Evolutionary conservation across 257 asterid genomes (phyloP).

Genomic region (Rhazya stricta): DNA sequence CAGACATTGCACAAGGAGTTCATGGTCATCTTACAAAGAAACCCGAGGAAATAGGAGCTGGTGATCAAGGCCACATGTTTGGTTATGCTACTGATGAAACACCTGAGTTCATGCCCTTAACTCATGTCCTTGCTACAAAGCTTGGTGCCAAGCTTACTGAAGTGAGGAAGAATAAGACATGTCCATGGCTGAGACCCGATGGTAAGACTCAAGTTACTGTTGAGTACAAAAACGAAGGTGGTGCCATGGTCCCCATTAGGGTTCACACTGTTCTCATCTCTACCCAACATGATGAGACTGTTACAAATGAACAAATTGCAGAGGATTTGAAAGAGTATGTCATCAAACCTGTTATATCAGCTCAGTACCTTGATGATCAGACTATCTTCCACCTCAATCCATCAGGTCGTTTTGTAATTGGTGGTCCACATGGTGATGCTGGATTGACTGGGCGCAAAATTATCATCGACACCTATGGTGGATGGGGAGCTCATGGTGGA

Average conservation of each 20-base stretch:
- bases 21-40: conserved; percentile 13
- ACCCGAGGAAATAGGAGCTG: conserved; percentile 15
- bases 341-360: conserved; percentile 10
- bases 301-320: conserved; percentile 8
- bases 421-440: conserved; percentile 14
- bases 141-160: conserved; percentile 13
- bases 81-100: conserved; percentile 16
- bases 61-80: conserved; percentile 17
- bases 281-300: conserved; percentile 10
- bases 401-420: conserved; percentile 13
- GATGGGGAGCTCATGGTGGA: conserved; percentile 17
- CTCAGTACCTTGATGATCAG: conserved; percentile 7
- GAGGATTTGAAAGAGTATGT: conserved; percentile 9
- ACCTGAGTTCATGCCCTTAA: conserved; percentile 12
- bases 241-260: conserved; percentile 11
- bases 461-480: conserved; percentile 11
- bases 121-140: conserved; percentile 17
- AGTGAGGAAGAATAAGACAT: conserved; percentile 10
- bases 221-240: conserved; percentile 5
- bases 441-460: conserved; percentile 9
- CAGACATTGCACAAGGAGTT: conserved; percentile 15
- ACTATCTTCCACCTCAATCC: conserved; percentile 15
- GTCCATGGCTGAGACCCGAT: conserved; percentile 14
- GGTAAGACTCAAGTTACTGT: conserved; percentile 13
- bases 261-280: conserved; percentile 12